Evolutionary conservation across 139 green algal genomes (phyloP), one percentile per base, ranked within the genome.

Genomic region (Pleodorina starrii): DNA sequence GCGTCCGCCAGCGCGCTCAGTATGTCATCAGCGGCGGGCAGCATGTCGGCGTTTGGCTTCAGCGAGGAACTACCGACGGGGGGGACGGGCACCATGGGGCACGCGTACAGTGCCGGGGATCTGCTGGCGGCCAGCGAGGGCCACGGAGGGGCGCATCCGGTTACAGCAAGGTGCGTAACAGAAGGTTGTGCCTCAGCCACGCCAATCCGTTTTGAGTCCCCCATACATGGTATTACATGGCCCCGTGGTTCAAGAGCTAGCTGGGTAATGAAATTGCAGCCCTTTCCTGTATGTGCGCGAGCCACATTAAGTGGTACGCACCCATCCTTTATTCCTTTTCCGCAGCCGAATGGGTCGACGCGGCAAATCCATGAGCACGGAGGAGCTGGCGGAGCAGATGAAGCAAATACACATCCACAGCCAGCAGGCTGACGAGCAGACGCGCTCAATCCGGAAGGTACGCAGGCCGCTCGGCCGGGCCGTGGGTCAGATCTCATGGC

Each of bases 301-400:
- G n/a, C n/a, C n/a, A n/a, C n/a, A n/a, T n/a, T n/a, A n/a, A n/a
- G n/a, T n/a, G n/a, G n/a, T n/a, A n/a, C n/a, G n/a, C n/a, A n/a
- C n/a, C n/a, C n/a, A n/a, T n/a, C n/a, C n/a, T n/a, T 66, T 5
- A 25, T 66, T 63, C 25, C n/a, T 77, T n/a, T 21, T 48, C 32
- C 10, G 40, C 25, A 80, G 60, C 44, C 83, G 66, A 0, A 4
- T 71, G 2, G 25, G 4, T 11, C 69, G 84, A 10, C 84, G 84
- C 29, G 69, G 69, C 50, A 89, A 89, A 50, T 82, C 84, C 16
- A 73, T 83, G 42, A 81, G 63, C 50, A 83, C 84, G 36, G 69
- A 89, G 50, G 50, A 89, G 71, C 35, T 89, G 35, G 38, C 25
- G 23, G 84, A 82, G 50, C 69, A 82, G 46, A 27, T 89, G 36